A percentile compares a stretch with the other conserved stretches of the same genome.
Conservation (phyloP, 306 rosid species). For the Psophocarpus tetragonolobus region DNA sequence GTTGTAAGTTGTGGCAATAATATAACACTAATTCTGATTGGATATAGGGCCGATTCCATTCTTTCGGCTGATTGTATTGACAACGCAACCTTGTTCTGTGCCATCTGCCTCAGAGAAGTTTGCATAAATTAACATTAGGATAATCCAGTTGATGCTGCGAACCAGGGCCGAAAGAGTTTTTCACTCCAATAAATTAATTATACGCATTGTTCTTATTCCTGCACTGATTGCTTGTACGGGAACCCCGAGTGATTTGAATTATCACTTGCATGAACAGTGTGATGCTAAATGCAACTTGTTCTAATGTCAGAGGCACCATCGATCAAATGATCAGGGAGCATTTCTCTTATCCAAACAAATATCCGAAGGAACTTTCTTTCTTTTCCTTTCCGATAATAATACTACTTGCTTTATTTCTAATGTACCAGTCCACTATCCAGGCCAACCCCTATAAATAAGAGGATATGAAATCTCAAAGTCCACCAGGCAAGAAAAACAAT, state of each 20-base stretch:
- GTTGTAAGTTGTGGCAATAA: no score
- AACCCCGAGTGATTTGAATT: conserved; percentile 37
- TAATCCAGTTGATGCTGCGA: conserved; percentile 49
- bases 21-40: conserved; percentile 24
- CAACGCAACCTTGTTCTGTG: conserved; percentile 44
- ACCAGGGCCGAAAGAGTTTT: conserved; percentile 55
- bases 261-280: conserved; percentile 35
- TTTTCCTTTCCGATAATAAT: conserved; percentile 32
- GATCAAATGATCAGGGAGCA: conserved; percentile 60
- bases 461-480: conserved; percentile 47
- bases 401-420: conserved; percentile 28
- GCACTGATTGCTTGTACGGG: conserved; percentile 37
- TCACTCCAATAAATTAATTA: conserved; percentile 14
- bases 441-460: conserved; percentile 74
- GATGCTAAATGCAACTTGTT: conserved; percentile 70
- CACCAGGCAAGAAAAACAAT: conserved; percentile 42
- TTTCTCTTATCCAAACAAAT: conserved; percentile 88
- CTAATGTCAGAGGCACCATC: conserved; percentile 55
- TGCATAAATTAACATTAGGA: conserved; percentile 18
- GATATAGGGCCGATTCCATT: conserved; percentile 35
- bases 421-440: conserved; percentile 38
- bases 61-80: conserved; percentile 29
- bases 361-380: conserved; percentile 51
- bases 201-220: conserved; percentile 57
- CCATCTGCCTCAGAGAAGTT: conserved; percentile 44